Evolutionary conservation across 768 basidiomycete genomes (phyloP), one percentile per base, ranked within the genome.

Genomic region (Astraeus odoratus): DNA sequence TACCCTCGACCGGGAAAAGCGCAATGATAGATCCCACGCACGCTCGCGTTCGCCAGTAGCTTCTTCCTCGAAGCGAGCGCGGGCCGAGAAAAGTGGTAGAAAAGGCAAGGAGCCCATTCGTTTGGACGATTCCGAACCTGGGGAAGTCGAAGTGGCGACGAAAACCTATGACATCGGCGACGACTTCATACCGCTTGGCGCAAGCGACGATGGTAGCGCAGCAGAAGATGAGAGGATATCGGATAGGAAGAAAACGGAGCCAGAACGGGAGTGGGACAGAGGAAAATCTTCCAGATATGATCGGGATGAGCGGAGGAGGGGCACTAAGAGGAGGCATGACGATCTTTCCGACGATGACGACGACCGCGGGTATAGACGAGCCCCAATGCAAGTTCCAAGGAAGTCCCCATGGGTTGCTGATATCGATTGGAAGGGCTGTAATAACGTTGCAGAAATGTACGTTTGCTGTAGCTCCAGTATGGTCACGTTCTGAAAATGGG

Each of bases 391-490:
- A 25, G 56, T 69, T 40, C 67, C 77, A 38, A 76, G 77, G 44
- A 77, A 73, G 54, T 73, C 68, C 22, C 75, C 87, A 13, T 96
- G 93, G 94, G 68, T 80, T 8, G 63, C 66, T 12, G 62, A 74
- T 7, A 71, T 92, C 8, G 77, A 90, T 52, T 86, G 86, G 82
- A 75, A 84, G 10, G 58, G 64, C 5, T 87, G 87, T 61, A 69
- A 67, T 41, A 89, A 88, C 58, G 84, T 90, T 43, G 82, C 88
- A 12, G 87, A 94, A 60, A 72, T 94, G 91, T 93, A 54, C 45
- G 85, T 75, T 10, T 39, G 16, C 42, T 10, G 10, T n/a, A 15
- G 18, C 34, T 30, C 43, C 23, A 41, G 42, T 41, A n/a, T 38
- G 24, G 12, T 47, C 50, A 18, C 24, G 38, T 43, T 40, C 45